Base-by-base conservation (phyloP, 805 yeast species). In the Yamadazyma laniorum region DNA sequence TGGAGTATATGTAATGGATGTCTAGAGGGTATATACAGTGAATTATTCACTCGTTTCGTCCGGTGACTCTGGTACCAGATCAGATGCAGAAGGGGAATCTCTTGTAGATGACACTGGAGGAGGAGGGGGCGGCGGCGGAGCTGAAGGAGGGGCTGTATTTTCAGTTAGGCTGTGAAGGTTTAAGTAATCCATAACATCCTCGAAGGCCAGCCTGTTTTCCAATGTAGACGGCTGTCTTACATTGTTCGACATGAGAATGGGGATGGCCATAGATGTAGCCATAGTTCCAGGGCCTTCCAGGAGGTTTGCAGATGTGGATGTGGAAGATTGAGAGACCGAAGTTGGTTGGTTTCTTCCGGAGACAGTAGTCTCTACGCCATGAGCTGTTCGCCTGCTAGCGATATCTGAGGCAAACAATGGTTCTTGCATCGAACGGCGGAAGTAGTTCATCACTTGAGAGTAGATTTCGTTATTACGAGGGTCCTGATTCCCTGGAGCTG, bases 321-420 rank as follows among this genome's bases (percentile, higher is more conserved):
- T 28, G 18, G 6, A 5, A n/a, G 17, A 13, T 6, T 15, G 5
- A 6, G 17, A 12, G 15, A 22, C 19, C 9, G 39, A 28, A 18
- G 22, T 2, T 11, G 21, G 14, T 12, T 4, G 9, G 2, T 9
- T 7, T 25, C 19, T 18, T 6, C 18, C 32, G 7, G 34, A 13
- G 3, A 25, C 34, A 8, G 41, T 47, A 9, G 78, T 72, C n/a
- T 55, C 65, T 1, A 71, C 73, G 2, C 79, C 80, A 32, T 45
- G 49, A 0, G 63, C 51, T 0, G 74, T 71, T 42, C 80, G 55
- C 40, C 75, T 62, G 45, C 79, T 74, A 11, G 70, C 53, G 7
- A 75, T 72, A 1, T 79, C 80, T 3, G 68, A 47, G 1, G 79
- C 71, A 47, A 75, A 74, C 29, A 66, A 43, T 5, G 42, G 37